Base-by-base conservation (phyloP, 2,329 filamentous ascomycete genomes). In the Trichoderma arundinaceum region DNA sequence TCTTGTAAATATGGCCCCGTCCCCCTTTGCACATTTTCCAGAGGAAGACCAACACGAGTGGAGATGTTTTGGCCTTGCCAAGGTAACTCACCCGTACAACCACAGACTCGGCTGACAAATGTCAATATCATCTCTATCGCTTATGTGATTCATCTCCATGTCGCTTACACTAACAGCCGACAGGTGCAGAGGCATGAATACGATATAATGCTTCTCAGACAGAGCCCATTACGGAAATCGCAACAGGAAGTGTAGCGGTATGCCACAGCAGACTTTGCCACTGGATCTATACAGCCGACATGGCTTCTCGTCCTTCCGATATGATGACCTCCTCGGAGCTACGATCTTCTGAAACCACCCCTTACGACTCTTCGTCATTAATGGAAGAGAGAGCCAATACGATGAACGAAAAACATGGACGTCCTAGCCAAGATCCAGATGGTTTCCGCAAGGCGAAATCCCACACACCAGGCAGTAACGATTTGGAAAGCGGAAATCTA, bases 111-210 rank as follows among this genome's bases (percentile, higher is more conserved):
- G 38, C 19, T 56, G 15, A 43, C 38, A 56, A 56, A 56, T 56
- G 4, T 12, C 35, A 32, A n/a, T 43, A 4, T n/a, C 9, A 38
- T 43, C 38, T 43, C 38, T 43, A 17, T 19, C 7, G 38, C 38
- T 43, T 41, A 56, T 56, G 19, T 10, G 12, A 28, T 41, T 28
- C 22, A 28, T 9, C 8, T 7, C 43, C 19, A 28, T 8, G 15
- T 56, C 22, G 38, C 38, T 56, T 43, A 56, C 43, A 43, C 53
- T 32, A 56, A 38, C 19, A 56, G 22, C 38, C 38, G 38, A 56
- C 22, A 43, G 19, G 10, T 43, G 19, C 28, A 56, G 38, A 17
- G 7, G 12, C 39, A 5, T 32, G 7, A 13, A 53, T 35, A 53
- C 17, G 33, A 38, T 43, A 56, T 32, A 32, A 28, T 19, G 2